Conservation (phyloP, 2,329 filamentous ascomycete genomes). For the Penicillium sp. region DNA sequence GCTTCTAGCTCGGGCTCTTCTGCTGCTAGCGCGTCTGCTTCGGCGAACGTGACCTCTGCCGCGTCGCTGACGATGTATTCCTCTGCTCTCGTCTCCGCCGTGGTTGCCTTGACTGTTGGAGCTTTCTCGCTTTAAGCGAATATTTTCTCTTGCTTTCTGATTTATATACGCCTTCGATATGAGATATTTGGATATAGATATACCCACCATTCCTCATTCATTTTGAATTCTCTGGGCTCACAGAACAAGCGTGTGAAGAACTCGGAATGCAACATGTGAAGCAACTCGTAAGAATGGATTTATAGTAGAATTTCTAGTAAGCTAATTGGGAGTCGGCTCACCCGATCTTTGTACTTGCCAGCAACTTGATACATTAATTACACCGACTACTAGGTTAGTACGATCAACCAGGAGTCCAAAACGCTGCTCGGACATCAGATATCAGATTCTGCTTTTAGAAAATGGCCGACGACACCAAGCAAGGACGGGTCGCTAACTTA, state of each 20-base stretch:
- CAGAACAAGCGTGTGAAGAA: not conserved
- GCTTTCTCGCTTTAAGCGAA: constrained; percentile 8
- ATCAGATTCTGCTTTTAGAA: not conserved
- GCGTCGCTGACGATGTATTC: constrained; percentile 11
- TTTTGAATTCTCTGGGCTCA: not conserved
- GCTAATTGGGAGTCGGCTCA: too few species aligned
- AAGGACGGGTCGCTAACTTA: constrained; percentile 4
- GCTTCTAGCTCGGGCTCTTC: constrained; percentile 10
- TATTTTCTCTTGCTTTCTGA: not conserved
- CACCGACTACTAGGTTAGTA: too few species aligned
- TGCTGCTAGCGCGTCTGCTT: constrained; percentile 27
- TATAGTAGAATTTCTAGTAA: too few species aligned
- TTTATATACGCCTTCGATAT: not conserved
- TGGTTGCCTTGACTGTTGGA: constrained; percentile 8
- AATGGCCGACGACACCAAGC: constrained; percentile 1
- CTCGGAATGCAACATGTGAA: too few species aligned
- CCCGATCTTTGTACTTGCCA: too few species aligned
- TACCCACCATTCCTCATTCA: constrained; percentile 9
- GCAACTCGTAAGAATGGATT: too few species aligned
- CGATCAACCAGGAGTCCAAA: too few species aligned
- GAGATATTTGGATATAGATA: constrained; percentile 3
- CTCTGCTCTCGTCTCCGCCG: constrained; percentile 1
- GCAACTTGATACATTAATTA: too few species aligned
- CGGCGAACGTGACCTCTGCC: constrained; percentile 31
- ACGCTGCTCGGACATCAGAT: too few species aligned